A percentile compares a stretch with the other conserved stretches of the same genome.
phyloP scores from a whole-genome alignment of 306 rosid genomes.

The Cucumis hystrix region DNA sequence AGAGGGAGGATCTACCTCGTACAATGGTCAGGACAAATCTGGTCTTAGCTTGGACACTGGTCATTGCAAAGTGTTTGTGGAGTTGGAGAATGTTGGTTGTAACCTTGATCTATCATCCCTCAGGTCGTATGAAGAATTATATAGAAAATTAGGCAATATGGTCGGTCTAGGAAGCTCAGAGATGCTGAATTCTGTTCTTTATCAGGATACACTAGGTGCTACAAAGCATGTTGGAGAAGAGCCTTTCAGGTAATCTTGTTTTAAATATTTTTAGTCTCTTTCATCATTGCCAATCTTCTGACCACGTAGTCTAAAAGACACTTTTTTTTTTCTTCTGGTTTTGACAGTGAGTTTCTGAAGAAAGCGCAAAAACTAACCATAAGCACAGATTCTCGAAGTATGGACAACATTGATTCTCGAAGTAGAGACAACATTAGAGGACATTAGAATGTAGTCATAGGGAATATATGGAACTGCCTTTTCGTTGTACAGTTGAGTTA shows the following conservation, averaged over 20 bases:
- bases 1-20: constrained; percentile 69
- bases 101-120: constrained; percentile 23
- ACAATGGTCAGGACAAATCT: constrained; percentile 33
- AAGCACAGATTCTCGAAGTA: constrained; percentile 21
- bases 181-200: constrained; percentile 21
- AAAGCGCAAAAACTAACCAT: constrained; percentile 39
- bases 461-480: not conserved
- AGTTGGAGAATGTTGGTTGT: constrained; percentile 19
- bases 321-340: not conserved
- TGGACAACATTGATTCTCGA: constrained; percentile 17
- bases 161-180: constrained; percentile 25
- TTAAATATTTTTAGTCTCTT: not conserved
- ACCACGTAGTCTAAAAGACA: not conserved
- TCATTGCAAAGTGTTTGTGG: constrained; percentile 29
- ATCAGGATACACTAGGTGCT: constrained; percentile 25
- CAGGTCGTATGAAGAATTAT: constrained; percentile 28
- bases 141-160: constrained; percentile 30
- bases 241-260: constrained; percentile 28
- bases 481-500: constrained; percentile 26
- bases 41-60: constrained; percentile 33
- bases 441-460: constrained; percentile 2
- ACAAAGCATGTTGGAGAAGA: constrained; percentile 20
- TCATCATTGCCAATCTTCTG: not conserved
- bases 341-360: constrained; percentile 49
- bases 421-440: constrained; percentile 9